Evolutionary conservation across 768 basidiomycete genomes (phyloP).

Genomic region (Suillus americanus): DNA sequence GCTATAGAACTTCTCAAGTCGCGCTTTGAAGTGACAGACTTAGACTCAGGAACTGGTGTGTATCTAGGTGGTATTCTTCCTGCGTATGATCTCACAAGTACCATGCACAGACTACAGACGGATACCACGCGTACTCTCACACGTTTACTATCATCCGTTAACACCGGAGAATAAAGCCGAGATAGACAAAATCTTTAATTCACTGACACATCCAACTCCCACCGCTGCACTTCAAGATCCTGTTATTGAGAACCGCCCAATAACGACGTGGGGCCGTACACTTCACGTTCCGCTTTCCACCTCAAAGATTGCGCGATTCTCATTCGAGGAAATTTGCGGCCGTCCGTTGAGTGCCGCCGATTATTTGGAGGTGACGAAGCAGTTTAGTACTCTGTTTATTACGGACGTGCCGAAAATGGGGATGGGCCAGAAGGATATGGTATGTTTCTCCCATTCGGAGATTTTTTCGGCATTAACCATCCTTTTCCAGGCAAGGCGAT

Average conservation of each 20-base stretch:
- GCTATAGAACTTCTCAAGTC: slow-evolving; percentile 92
- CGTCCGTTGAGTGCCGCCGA: slow-evolving; percentile 91
- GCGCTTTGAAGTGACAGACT: slow-evolving; percentile 83
- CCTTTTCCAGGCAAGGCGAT: slow-evolving; percentile 79
- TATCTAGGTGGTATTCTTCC: background rate
- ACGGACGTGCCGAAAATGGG: slow-evolving; percentile 88
- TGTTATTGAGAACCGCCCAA: slow-evolving; percentile 56
- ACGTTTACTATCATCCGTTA: slow-evolving; percentile 89
- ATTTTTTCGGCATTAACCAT: slow-evolving; percentile 4
- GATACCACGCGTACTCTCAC: slow-evolving; percentile 87
- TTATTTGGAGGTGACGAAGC: slow-evolving; percentile 90
- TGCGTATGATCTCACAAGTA: slow-evolving; percentile 4
- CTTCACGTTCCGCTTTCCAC: slow-evolving; percentile 80
- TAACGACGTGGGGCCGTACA: slow-evolving; percentile 90
- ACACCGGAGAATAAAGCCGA: slow-evolving; percentile 63
- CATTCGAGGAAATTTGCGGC: slow-evolving; percentile 84
- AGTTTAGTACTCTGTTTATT: slow-evolving; percentile 86
- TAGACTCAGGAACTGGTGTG: slow-evolving; percentile 92
- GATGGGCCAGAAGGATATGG: slow-evolving; percentile 83
- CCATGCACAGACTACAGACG: slow-evolving; percentile 81
- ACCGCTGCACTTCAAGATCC: slow-evolving; percentile 41
- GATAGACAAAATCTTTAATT: slow-evolving; percentile 81
- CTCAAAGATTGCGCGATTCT: slow-evolving; percentile 78
- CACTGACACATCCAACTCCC: slow-evolving; percentile 55
- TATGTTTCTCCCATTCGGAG: slow-evolving; percentile 27